Percentiles rank a stretch among this genome's conserved stretches.
phyloP scores from a whole-genome alignment of 148 eudicot species.

The Rhododendron molle region DNA sequence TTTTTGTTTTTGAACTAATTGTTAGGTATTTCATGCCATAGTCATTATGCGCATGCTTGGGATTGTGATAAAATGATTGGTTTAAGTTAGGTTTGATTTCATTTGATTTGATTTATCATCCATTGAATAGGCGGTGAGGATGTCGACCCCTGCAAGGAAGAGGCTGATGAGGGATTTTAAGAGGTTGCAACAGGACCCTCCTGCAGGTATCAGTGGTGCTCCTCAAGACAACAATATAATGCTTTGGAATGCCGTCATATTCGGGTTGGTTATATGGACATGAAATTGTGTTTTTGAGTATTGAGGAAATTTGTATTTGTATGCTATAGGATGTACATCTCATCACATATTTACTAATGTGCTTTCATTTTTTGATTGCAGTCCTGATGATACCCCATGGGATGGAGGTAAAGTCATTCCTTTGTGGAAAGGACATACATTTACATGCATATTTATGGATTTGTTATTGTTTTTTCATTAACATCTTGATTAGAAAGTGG shows the following conservation, averaged over 20 bases:
- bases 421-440: neutral
- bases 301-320: neutral
- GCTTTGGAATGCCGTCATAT: constrained; percentile 54
- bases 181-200: constrained; percentile 51
- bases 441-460: neutral
- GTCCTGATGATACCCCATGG: constrained; percentile 58
- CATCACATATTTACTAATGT: constrained; percentile 7
- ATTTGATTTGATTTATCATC: neutral
- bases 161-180: constrained; percentile 53
- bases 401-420: constrained; percentile 38
- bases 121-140: constrained; percentile 19
- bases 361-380: constrained; percentile 26
- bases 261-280: constrained; percentile 30
- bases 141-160: constrained; percentile 52
- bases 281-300: neutral
- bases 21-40: neutral
- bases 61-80: neutral
- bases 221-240: constrained; percentile 49
- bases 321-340: neutral
- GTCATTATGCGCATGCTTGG: neutral
- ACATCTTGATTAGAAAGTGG: neutral
- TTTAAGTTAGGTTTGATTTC: neutral
- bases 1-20: neutral
- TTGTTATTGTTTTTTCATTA: neutral
- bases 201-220: constrained; percentile 53